These are phyloP conservation scores for Echium plantagineum DNA, from an alignment of 257 asterid species.

Conservation along the genomic window DNA sequence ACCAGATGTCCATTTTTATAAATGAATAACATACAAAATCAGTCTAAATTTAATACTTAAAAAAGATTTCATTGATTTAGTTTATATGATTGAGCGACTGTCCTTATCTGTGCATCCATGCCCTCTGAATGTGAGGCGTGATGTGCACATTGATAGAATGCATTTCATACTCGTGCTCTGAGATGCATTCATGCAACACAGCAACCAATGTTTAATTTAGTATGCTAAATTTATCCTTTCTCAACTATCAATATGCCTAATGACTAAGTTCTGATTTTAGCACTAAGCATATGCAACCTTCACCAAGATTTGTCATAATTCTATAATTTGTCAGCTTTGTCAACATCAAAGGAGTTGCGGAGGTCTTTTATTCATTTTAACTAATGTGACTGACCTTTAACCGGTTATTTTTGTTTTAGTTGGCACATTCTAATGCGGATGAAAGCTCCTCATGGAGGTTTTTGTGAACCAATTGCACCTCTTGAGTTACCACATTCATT, in stretches of 20 bases:
- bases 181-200: no score
- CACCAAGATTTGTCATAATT: no score
- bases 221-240: no score
- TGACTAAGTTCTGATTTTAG: no score
- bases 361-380: no score
- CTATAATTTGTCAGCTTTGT: neutral
- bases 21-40: neutral
- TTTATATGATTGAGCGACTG: neutral
- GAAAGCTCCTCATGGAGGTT: slow-evolving; percentile 48
- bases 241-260: no score
- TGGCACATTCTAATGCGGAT: slow-evolving; percentile 90
- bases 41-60: neutral
- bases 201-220: no score
- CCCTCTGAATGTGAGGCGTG: neutral
- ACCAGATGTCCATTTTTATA: neutral
- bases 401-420: slow-evolving; percentile 17
- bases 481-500: slow-evolving; percentile 80
- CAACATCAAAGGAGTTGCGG: no score
- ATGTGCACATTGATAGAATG: neutral
- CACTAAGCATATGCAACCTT: no score
- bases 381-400: neutral
- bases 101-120: neutral
- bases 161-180: neutral
- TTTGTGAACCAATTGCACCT: slow-evolving; percentile 76
- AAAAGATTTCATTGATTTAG: neutral